Evolutionary conservation across 2,329 filamentous ascomycete genomes (phyloP).

Genomic region (Ustulina deusta): DNA sequence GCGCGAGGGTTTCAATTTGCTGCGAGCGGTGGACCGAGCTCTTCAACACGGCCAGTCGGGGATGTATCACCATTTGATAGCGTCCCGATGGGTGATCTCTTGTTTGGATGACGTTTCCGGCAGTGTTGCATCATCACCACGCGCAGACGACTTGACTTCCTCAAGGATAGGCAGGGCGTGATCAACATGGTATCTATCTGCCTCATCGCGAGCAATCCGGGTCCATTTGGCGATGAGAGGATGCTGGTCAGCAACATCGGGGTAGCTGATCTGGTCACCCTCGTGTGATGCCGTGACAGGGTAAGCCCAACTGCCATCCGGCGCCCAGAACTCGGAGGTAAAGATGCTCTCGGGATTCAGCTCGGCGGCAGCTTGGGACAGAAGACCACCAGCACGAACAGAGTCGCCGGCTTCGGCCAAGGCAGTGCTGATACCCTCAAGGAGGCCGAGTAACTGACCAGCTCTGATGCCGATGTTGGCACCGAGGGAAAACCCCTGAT

Average conservation of each 20-base stretch:
- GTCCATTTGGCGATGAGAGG: slow-evolving; percentile 75
- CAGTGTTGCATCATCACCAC: slow-evolving; percentile 3
- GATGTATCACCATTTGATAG: slow-evolving; percentile 30
- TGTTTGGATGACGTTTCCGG: background rate
- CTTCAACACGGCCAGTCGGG: background rate
- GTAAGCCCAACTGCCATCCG: slow-evolving; percentile 79
- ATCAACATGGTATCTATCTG: slow-evolving; percentile 53
- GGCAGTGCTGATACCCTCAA: slow-evolving; percentile 76
- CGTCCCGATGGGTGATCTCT: slow-evolving; percentile 13
- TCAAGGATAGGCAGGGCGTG: slow-evolving; percentile 33
- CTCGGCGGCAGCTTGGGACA: slow-evolving; percentile 67
- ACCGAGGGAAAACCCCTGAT: slow-evolving; percentile 88
- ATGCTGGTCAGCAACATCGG: slow-evolving; percentile 74
- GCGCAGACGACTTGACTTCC: background rate
- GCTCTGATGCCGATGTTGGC: slow-evolving; percentile 80
- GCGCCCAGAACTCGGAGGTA: slow-evolving; percentile 72
- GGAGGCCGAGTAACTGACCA: slow-evolving; percentile 79
- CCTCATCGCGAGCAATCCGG: slow-evolving; percentile 56
- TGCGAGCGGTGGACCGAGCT: background rate
- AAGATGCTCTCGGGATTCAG: slow-evolving; percentile 74
- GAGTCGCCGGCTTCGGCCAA: slow-evolving; percentile 50
- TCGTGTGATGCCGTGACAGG: slow-evolving; percentile 56
- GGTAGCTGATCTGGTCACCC: slow-evolving; percentile 57
- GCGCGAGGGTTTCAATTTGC: background rate
- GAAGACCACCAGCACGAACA: slow-evolving; percentile 50